These are phyloP conservation scores for Fusarium fujikuroi DNA, from an alignment of 2,329 filamentous ascomycete species.

Conservation along the genomic window DNA sequence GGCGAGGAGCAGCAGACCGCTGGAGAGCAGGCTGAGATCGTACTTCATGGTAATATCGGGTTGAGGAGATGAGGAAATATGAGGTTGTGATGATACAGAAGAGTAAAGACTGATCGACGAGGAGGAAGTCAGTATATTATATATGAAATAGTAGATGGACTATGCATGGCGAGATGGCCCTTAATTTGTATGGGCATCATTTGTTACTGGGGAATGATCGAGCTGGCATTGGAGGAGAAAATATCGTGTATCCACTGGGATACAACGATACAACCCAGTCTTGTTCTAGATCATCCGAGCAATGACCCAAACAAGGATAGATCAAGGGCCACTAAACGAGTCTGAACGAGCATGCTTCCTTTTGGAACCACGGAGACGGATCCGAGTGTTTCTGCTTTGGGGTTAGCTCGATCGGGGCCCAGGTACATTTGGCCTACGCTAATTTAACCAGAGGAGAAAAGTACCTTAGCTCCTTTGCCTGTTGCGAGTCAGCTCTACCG, in stretches of 20 bases:
- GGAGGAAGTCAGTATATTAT: neutral
- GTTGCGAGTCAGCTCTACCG: neutral
- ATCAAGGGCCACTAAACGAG: neutral
- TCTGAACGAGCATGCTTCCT: constrained; percentile 2
- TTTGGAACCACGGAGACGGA: constrained; percentile 23
- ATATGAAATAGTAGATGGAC: neutral
- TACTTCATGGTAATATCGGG: neutral
- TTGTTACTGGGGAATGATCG: neutral
- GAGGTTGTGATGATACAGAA: neutral
- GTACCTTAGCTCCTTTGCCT: neutral
- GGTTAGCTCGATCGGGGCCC: constrained; percentile 6
- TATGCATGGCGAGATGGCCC: neutral
- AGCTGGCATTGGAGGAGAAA: constrained; percentile 1
- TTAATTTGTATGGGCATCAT: neutral
- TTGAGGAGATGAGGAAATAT: neutral
- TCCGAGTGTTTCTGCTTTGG: constrained; percentile 3
- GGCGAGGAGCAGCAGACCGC: constrained; percentile 14
- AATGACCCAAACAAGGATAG: constrained; percentile 7
- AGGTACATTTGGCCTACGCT: constrained; percentile 1
- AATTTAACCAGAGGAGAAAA: neutral
- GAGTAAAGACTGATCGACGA: neutral
- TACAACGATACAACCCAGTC: neutral
- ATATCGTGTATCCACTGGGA: neutral
- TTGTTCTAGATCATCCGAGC: constrained; percentile 13
- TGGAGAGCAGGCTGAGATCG: neutral